Conservation (phyloP, 2,329 filamentous ascomycete species). For the Lasiodiplodia theobromae region DNA sequence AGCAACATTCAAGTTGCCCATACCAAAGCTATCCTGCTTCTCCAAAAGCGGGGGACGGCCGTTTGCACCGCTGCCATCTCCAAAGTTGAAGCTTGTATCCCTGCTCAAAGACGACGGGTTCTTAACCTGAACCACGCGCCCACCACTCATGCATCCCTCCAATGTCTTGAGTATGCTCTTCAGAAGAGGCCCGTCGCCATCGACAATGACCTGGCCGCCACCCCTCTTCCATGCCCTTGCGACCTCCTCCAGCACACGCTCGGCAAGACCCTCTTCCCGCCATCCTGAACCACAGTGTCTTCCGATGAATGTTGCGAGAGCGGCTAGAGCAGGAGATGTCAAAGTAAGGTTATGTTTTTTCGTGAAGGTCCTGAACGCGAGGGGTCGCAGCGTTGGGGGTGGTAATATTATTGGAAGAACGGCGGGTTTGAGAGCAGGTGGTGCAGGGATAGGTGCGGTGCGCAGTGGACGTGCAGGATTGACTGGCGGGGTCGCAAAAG, state of each 20-base stretch:
- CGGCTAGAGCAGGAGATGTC: constrained; percentile 83
- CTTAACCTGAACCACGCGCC: constrained; percentile 65
- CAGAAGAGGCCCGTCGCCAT: constrained; percentile 73
- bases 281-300: constrained; percentile 94
- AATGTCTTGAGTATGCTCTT: constrained; percentile 83
- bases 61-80: constrained; percentile 44
- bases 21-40: constrained; percentile 69
- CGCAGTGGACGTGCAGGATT: constrained; percentile 72
- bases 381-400: constrained; percentile 81
- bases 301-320: constrained; percentile 87
- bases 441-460: constrained; percentile 51
- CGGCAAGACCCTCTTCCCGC: constrained; percentile 92
- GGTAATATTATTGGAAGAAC: constrained; percentile 91
- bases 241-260: constrained; percentile 89
- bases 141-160: constrained; percentile 89
- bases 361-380: constrained; percentile 94
- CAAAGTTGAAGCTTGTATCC: constrained; percentile 71
- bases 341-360: constrained; percentile 97
- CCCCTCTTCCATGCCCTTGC: constrained; percentile 91
- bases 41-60: constrained; percentile 58
- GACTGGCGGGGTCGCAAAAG: constrained; percentile 79
- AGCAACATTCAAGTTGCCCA: constrained; percentile 58
- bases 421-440: constrained; percentile 59
- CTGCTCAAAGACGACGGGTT: constrained; percentile 63
- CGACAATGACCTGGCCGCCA: constrained; percentile 88